Base-by-base conservation (phyloP, 139 green algal genomes). In the Chlorella sorokiniana region DNA sequence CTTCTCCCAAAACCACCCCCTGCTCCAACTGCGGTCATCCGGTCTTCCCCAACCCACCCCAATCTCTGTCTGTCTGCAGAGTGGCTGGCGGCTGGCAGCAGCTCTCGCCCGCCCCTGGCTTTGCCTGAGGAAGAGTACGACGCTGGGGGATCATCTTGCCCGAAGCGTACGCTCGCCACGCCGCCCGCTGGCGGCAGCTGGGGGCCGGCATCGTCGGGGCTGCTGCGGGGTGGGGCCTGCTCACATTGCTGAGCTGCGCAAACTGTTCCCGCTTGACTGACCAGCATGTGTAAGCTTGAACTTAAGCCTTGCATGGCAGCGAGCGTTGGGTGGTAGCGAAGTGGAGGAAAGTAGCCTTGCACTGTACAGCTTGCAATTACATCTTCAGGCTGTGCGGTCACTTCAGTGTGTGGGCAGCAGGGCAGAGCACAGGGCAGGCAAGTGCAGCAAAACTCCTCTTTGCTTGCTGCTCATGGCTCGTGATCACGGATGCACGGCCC, bases 161-260 rank as follows among this genome's bases (percentile, higher is more conserved):
- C 5, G 70, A 81, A 10, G 86, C 86, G 4, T 94, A 94, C 70
- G 79, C 69, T 1, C 27, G 9, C 22, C 68, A 90, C 83, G 88
- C 88, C 0, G 31, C 31, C 29, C 45, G 61, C 6, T 94, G 88
- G 86, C 33, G 61, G 22, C 33, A 44, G 6, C 33, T 54, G 9
- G 91, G 90, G 1, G 88, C 91, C 4, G 72, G 52, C 25, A 79
- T 94, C 4, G 70, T 94, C 22, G 91, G 91, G 91, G 91, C 35
- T 94, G 91, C 75, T 94, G 91, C 56, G 91, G 91, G 0, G 82
- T 92, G 23, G 86, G 88, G 18, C 88, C 90, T 1, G 51, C 71
- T 31, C 89, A 94, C 63, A 90, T 93, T 23, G 67, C 35, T 4
- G 20, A 29, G 25, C 41, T 76, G 41, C 42, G 52, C 56, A 56